Evolutionary conservation across 2,329 filamentous ascomycete species (phyloP).

Genomic region (Penicillium sp.): DNA sequence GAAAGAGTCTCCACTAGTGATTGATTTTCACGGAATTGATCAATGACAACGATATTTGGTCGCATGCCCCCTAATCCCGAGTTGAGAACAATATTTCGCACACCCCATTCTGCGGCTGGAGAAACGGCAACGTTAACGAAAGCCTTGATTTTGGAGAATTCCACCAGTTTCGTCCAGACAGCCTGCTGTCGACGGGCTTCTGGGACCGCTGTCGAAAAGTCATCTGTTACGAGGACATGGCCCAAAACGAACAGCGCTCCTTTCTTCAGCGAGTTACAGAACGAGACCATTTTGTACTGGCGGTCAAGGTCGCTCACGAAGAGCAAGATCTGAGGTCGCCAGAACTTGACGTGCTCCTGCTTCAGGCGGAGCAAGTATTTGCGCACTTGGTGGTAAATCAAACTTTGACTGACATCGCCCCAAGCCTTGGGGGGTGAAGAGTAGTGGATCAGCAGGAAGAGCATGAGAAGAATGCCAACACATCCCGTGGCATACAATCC

Average conservation of each 20-base stretch:
- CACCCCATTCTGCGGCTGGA: constrained; percentile 80
- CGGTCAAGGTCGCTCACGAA: constrained; percentile 80
- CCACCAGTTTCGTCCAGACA: constrained; percentile 84
- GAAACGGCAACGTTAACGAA: constrained; percentile 87
- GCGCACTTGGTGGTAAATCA: constrained; percentile 85
- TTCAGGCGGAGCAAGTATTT: constrained; percentile 83
- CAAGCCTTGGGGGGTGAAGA: constrained; percentile 82
- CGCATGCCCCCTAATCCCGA: constrained; percentile 85
- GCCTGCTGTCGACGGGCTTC: constrained; percentile 80
- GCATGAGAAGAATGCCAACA: constrained; percentile 70
- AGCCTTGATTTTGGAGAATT: constrained; percentile 82
- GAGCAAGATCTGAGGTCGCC: constrained; percentile 83
- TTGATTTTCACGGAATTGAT: constrained; percentile 67
- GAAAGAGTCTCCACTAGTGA: constrained; percentile 61
- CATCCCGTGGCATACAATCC: constrained; percentile 76
- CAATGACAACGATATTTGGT: constrained; percentile 81
- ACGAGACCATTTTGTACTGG: constrained; percentile 82
- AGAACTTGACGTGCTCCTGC: constrained; percentile 91
- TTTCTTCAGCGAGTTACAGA: constrained; percentile 90
- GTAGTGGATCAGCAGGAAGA: constrained; percentile 85
- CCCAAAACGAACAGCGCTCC: constrained; percentile 82
- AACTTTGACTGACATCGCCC: constrained; percentile 86
- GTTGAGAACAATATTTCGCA: constrained; percentile 77
- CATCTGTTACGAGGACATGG: constrained; percentile 82
- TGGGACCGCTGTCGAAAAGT: constrained; percentile 76